Percentiles rank a stretch among this genome's conserved stretches.
Evolutionary conservation across 1,284 basidiomycete genomes (phyloP).

Genomic region (Ceratobasidium sp.): DNA sequence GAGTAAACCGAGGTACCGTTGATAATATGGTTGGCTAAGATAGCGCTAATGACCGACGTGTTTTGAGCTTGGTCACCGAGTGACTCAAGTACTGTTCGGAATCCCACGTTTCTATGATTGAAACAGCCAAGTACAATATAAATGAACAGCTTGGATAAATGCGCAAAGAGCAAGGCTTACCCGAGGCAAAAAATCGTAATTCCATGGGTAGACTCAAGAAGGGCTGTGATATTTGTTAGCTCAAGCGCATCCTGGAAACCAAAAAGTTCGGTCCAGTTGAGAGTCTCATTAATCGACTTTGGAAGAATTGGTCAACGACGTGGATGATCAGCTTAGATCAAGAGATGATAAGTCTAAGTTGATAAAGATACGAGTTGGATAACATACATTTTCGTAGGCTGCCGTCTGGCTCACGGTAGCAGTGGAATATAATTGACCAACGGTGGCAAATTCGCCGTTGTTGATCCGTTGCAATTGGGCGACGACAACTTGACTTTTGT

Average conservation of each 20-base stretch:
- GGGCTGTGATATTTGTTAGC: conserved; percentile 56
- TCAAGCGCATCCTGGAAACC: conserved; percentile 53
- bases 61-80: conserved; percentile 52
- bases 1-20: conserved; percentile 78
- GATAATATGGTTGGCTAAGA: conserved; percentile 74
- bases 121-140: not conserved
- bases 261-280: conserved; percentile 59
- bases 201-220: conserved; percentile 61
- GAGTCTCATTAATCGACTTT: conserved; percentile 59
- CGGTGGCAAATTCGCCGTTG: conserved; percentile 58
- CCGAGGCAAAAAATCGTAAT: conserved; percentile 76
- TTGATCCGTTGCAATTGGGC: conserved; percentile 60
- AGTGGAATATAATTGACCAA: conserved; percentile 62
- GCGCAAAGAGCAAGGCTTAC: not conserved
- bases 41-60: conserved; percentile 52
- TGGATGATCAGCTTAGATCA: conserved; percentile 52
- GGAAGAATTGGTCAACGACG: conserved; percentile 63
- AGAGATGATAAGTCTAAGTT: conserved; percentile 58
- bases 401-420: conserved; percentile 61
- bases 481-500: conserved; percentile 69
- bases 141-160: not conserved
- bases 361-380: conserved; percentile 37
- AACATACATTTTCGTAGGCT: conserved; percentile 60
- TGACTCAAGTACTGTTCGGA: conserved; percentile 56
- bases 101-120: conserved; percentile 57